Conservation (phyloP, 2,329 filamentous ascomycete genomes). For the Ceratocystis huliohia region DNA sequence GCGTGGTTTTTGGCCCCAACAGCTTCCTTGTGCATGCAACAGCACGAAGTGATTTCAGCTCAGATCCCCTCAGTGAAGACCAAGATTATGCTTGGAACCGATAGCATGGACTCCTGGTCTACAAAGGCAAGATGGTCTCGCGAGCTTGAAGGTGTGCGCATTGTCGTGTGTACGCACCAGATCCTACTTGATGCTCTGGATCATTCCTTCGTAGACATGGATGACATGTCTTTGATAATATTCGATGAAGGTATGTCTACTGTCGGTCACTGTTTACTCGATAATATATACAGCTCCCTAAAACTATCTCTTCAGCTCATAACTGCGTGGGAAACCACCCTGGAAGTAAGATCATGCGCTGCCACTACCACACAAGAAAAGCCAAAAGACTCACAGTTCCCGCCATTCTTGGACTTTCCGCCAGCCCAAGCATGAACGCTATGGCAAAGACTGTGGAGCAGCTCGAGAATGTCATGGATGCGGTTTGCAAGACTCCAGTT, state of each 20-base stretch:
- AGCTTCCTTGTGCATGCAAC: conserved; percentile 53
- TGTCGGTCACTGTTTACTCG: neutral
- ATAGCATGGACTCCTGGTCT: conserved; percentile 63
- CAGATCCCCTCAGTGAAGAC: conserved; percentile 49
- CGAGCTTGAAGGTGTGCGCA: conserved; percentile 48
- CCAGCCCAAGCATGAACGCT: conserved; percentile 59
- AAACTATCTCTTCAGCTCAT: conserved; percentile 43
- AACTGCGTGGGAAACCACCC: conserved; percentile 54
- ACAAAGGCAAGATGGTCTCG: conserved; percentile 53
- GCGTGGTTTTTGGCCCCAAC: conserved; percentile 67
- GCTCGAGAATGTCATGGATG: conserved; percentile 59
- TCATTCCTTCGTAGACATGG: conserved; percentile 60
- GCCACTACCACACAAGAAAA: conserved; percentile 50
- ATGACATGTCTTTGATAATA: conserved; percentile 53
- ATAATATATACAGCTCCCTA: neutral
- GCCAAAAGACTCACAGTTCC: conserved; percentile 37
- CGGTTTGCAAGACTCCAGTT: conserved; percentile 56
- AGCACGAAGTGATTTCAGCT: conserved; percentile 44
- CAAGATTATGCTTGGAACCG: conserved; percentile 52
- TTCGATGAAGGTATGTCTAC: conserved; percentile 64
- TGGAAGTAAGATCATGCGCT: conserved; percentile 57
- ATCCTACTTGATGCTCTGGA: conserved; percentile 60
- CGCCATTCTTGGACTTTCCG: conserved; percentile 63
- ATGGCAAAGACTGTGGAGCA: conserved; percentile 41
- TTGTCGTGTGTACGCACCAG: conserved; percentile 69